Base-by-base conservation (phyloP, 1,284 basidiomycete genomes). In the Athelia psychrophila region DNA sequence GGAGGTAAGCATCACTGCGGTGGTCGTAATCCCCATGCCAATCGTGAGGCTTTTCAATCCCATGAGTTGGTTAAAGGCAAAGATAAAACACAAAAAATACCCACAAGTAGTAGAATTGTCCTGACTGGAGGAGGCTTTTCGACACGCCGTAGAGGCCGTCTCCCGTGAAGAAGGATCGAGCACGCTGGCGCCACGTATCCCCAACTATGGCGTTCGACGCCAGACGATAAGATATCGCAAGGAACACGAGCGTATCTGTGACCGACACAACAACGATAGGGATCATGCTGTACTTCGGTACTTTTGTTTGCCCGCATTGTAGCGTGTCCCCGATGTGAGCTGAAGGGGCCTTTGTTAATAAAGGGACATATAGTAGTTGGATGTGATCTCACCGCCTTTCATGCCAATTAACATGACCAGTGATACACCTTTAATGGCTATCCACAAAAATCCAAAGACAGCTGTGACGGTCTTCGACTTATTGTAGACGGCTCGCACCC, bases 21-120 rank as follows among this genome's bases (percentile, higher is more conserved):
- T 54, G 9, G n/a, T 61, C 22, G 44, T 63, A 51, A 49, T 65
- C 60, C 24, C 50, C 33, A 42, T 22, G n/a, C 56, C 52, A 12
- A 65, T 55, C 6, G 65, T 61, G 10, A 62, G 52, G 8, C 64
- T 67, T 47, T 20, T 16, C 13, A 30, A 38, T 19, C 27, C 22
- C 25, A 23, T 22, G 18, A 52, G 13, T 30, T 22, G 23, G 33
- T 51, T 13, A 24, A 27, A 44, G 13, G 27, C 24, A 20, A 22
- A 22, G 19, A 32, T 45, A 19, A 44, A 47, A 47, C 13, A 20
- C 27, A 40, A 20, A 16, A 22, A 24, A 12, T 13, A 56, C 65
- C 53, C 45, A 70, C 69, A 68, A 42, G 47, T 68, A 70, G 51
- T 68, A 71, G 18, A 59, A 50, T 55, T 69, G 67, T 8, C 68